These are phyloP conservation scores for Ashbya aceris DNA, from an alignment of 1,139 yeast species.

Conservation along the genomic window DNA sequence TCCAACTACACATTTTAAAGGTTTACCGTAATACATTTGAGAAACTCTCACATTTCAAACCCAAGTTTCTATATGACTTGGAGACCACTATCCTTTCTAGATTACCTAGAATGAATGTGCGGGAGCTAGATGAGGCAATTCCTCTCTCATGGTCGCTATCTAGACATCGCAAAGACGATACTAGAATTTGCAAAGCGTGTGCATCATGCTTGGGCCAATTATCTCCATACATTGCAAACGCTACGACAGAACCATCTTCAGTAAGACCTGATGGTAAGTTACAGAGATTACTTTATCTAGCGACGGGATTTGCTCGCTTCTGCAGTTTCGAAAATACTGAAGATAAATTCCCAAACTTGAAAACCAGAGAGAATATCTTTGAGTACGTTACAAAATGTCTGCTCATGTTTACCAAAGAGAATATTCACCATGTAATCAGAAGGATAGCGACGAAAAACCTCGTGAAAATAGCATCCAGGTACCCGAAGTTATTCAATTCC, in stretches of 20 bases:
- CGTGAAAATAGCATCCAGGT: slow-evolving; percentile 47
- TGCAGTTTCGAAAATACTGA: slow-evolving; percentile 48
- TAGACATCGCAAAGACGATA: slow-evolving; percentile 36
- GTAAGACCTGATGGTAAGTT: slow-evolving; percentile 37
- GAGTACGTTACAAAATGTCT: slow-evolving; percentile 49
- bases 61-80: slow-evolving; percentile 42
- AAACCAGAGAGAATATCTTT: slow-evolving; percentile 44
- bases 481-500: slow-evolving; percentile 54
- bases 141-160: slow-evolving; percentile 57
- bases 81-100: slow-evolving; percentile 44
- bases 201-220: slow-evolving; percentile 47
- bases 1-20: slow-evolving; percentile 41
- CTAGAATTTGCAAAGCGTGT: slow-evolving; percentile 50
- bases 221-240: slow-evolving; percentile 35
- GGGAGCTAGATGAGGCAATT: slow-evolving; percentile 59
- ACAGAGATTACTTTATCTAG: slow-evolving; percentile 47
- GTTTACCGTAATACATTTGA: slow-evolving; percentile 46
- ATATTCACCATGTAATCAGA: slow-evolving; percentile 32
- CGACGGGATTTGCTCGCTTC: slow-evolving; percentile 63
- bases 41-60: slow-evolving; percentile 37
- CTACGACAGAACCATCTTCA: slow-evolving; percentile 19
- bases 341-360: slow-evolving; percentile 37
- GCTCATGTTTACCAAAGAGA: slow-evolving; percentile 40
- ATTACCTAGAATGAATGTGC: slow-evolving; percentile 48
- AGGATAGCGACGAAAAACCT: slow-evolving; percentile 49